These are phyloP conservation scores for Laguncularia racemosa DNA, from an alignment of 345 rosid species.

Conservation along the genomic window DNA sequence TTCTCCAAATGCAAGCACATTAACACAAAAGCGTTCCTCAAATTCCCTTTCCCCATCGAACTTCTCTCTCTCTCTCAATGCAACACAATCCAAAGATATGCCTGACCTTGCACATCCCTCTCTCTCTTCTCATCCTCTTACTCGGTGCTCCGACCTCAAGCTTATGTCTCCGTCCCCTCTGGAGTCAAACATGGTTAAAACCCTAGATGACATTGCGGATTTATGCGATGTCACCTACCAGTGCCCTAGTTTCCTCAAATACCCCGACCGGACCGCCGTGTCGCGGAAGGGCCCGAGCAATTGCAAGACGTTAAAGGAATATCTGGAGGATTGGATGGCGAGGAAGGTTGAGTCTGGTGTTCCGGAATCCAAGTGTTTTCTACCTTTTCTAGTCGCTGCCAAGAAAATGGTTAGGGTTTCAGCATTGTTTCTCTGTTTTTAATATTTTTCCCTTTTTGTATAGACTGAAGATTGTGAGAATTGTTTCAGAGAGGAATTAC, in stretches of 20 bases:
- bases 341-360: slow-evolving; percentile 45
- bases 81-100: not conserved
- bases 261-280: slow-evolving; percentile 7
- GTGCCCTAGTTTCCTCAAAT: no score
- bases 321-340: slow-evolving; percentile 36
- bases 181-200: slow-evolving; percentile 10
- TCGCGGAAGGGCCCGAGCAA: slow-evolving; percentile 16
- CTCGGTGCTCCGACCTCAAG: slow-evolving; percentile 28
- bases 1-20: not conserved
- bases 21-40: no score
- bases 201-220: slow-evolving; percentile 11
- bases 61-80: slow-evolving; percentile 9
- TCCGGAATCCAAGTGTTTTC: slow-evolving; percentile 32
- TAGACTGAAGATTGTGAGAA: no score
- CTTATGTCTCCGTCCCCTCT: slow-evolving; percentile 21
- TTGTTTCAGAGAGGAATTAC: no score
- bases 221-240: no score
- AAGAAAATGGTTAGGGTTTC: slow-evolving; percentile 47
- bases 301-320: slow-evolving; percentile 27
- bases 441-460: no score
- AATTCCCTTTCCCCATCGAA: not conserved
- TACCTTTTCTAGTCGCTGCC: slow-evolving; percentile 72
- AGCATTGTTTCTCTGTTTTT: not conserved
- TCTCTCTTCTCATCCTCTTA: slow-evolving; percentile 20
- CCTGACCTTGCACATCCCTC: slow-evolving; percentile 38